A percentile compares a stretch with the other conserved stretches of the same genome.
phyloP scores from a whole-genome alignment of 768 basidiomycete genomes.

The Mycena belliarum region DNA sequence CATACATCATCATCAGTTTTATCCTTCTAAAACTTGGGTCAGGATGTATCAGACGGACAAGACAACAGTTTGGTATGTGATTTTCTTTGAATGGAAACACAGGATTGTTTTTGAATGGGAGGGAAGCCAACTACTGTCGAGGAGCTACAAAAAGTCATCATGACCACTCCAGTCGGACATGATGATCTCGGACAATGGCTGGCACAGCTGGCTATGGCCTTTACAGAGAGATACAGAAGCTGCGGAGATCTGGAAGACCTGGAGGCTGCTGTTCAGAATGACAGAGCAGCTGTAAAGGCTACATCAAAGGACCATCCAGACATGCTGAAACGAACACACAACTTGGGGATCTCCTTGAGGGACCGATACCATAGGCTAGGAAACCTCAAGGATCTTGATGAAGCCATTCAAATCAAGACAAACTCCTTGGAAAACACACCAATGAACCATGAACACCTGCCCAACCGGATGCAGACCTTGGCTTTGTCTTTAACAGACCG shows the following conservation, averaged over 20 bases:
- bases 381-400: background rate
- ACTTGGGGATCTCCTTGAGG: background rate
- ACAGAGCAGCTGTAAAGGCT: background rate
- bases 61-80: too few relatives aligned
- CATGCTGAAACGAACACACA: background rate
- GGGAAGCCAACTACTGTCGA: too few relatives aligned
- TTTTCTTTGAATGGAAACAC: too few relatives aligned
- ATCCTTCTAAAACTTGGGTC: too few relatives aligned
- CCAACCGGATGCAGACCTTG: background rate
- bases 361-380: background rate
- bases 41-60: too few relatives aligned
- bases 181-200: too few relatives aligned
- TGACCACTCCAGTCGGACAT: too few relatives aligned
- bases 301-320: background rate
- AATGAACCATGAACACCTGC: background rate
- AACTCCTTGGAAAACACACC: background rate
- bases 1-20: too few relatives aligned
- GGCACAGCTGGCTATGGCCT: too few relatives aligned
- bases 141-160: too few relatives aligned
- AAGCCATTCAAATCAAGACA: background rate
- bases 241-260: background rate
- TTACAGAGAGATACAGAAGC: too few relatives aligned
- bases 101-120: too few relatives aligned
- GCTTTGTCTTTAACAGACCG: background rate
- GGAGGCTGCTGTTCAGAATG: background rate